Percentiles rank a stretch among this genome's conserved stretches.
Evolutionary conservation across 805 yeast species (phyloP).

Genomic region (Lipomyces orientalis): DNA sequence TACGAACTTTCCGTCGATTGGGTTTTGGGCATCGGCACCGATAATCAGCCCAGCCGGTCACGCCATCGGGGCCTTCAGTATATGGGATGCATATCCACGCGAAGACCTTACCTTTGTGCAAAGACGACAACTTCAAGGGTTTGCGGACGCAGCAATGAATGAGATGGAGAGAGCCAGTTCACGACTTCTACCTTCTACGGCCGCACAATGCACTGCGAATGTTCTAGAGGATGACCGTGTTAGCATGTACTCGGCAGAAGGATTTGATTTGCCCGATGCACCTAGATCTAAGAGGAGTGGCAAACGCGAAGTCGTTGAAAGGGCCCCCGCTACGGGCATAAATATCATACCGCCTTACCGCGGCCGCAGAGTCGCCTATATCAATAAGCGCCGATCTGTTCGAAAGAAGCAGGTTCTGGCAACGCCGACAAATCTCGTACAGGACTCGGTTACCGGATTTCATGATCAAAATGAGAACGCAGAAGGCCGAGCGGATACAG

Average conservation of each 20-base stretch:
- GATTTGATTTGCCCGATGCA: slow-evolving; percentile 12
- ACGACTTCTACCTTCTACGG: background rate
- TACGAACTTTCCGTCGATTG: slow-evolving; percentile 61
- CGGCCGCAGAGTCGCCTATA: background rate
- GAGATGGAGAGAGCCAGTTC: slow-evolving; percentile 8
- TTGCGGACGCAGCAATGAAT: slow-evolving; percentile 13
- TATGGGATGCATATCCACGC: slow-evolving; percentile 23
- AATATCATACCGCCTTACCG: background rate
- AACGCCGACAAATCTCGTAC: background rate
- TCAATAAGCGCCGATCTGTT: background rate
- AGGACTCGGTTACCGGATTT: background rate
- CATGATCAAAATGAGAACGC: background rate
- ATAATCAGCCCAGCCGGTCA: slow-evolving; percentile 19
- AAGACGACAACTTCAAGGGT: slow-evolving; percentile 16
- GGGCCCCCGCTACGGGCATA: background rate
- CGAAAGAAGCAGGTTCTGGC: background rate
- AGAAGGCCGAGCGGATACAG: background rate
- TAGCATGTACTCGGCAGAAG: slow-evolving; percentile 23
- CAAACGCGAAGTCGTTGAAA: background rate
- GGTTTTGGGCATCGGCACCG: slow-evolving; percentile 72
- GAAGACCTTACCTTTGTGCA: slow-evolving; percentile 4
- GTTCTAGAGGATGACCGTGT: background rate
- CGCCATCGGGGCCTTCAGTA: slow-evolving; percentile 29
- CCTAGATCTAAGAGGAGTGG: background rate
- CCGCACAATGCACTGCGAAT: background rate